Percentiles rank a stretch among this genome's conserved stretches.
Evolutionary conservation across 2,329 filamentous ascomycete species (phyloP).

Genomic region (Pseudogymnoascus sp.): DNA sequence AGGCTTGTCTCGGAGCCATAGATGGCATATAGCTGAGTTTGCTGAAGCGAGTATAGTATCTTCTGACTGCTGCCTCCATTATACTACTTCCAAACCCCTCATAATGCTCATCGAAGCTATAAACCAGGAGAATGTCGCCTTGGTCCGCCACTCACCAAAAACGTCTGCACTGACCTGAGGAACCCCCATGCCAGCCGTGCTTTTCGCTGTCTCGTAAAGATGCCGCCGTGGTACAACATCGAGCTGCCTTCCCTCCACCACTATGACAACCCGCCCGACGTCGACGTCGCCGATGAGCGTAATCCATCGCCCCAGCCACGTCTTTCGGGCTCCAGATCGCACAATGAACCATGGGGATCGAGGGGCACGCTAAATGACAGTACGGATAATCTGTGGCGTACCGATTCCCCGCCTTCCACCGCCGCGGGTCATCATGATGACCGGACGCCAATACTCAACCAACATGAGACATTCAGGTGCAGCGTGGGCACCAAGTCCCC

Average conservation of each 20-base stretch:
- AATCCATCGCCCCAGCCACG: neutral
- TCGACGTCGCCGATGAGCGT: conserved; percentile 7
- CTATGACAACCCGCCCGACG: conserved; percentile 8
- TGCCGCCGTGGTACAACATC: conserved; percentile 3
- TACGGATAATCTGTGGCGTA: neutral
- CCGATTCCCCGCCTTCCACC: neutral
- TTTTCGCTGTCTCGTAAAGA: neutral
- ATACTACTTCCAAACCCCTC: neutral
- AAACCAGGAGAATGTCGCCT: neutral
- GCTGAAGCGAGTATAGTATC: neutral
- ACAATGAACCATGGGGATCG: neutral
- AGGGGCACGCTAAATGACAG: neutral
- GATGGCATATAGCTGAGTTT: neutral
- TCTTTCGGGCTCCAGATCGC: neutral
- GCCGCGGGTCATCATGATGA: conserved; percentile 5
- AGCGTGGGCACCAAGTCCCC: conserved; percentile 1
- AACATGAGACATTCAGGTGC: neutral
- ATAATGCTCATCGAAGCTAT: neutral
- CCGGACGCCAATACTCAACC: conserved; percentile 1
- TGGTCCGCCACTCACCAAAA: neutral
- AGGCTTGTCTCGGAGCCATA: neutral
- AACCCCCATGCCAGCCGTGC: neutral
- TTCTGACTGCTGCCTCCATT: neutral
- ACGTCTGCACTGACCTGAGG: neutral
- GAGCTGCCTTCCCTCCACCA: neutral